A percentile compares a stretch with the other conserved stretches of the same genome.
Conservation (phyloP, 1,284 basidiomycete genomes). For the Cryptococcus sp. region DNA sequence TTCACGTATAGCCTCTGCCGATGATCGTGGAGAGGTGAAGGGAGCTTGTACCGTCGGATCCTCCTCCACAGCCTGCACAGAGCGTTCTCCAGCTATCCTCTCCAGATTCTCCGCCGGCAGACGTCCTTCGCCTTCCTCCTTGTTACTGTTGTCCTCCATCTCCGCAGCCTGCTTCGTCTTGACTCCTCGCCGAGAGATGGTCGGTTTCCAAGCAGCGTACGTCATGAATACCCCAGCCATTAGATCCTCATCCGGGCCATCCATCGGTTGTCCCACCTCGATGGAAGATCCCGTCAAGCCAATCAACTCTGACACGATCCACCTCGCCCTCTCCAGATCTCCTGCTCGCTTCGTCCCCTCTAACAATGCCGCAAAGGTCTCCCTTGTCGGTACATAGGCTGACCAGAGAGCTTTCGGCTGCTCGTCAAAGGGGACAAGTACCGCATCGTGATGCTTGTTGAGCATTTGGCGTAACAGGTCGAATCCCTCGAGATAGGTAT, state of each 20-base stretch:
- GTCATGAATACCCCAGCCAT: conserved; percentile 82
- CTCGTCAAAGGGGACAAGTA: conserved; percentile 29
- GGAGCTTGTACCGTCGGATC: background rate
- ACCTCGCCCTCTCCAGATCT: conserved; percentile 74
- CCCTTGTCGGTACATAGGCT: conserved; percentile 54
- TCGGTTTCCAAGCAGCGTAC: conserved; percentile 71
- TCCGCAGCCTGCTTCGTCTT: conserved; percentile 10
- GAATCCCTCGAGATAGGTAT: conserved; percentile 67
- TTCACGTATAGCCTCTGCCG: conserved; percentile 68
- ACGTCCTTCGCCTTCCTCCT: conserved; percentile 6
- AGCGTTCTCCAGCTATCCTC: background rate
- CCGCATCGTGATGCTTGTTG: conserved; percentile 55
- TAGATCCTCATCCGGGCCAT: conserved; percentile 61
- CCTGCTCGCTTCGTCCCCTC: conserved; percentile 83
- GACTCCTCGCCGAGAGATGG: background rate
- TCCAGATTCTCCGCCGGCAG: background rate
- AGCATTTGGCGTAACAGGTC: conserved; percentile 75
- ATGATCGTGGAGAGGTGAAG: conserved; percentile 46
- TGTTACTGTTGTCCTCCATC: conserved; percentile 13
- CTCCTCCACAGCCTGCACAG: background rate
- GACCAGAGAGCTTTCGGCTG: conserved; percentile 10
- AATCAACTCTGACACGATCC: conserved; percentile 87
- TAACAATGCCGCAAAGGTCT: conserved; percentile 74
- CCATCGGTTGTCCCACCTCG: conserved; percentile 10
- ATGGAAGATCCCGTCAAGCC: conserved; percentile 34